These are phyloP conservation scores for Cardamine resedifolia DNA, from an alignment of 345 rosid genomes.

Conservation along the genomic window DNA sequence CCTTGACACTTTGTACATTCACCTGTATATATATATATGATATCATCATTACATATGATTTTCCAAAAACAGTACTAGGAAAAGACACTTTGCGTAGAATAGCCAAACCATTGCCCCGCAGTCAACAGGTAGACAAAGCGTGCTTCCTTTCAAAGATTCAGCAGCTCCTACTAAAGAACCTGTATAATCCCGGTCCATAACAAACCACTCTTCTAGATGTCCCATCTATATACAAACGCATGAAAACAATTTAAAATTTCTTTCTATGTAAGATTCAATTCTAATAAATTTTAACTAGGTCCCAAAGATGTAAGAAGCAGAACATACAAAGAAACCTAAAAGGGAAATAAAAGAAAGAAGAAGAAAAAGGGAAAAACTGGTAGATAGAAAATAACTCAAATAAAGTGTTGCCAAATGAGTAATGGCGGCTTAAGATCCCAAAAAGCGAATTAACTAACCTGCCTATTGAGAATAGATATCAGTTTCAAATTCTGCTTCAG, in stretches of 20 bases:
- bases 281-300: not conserved
- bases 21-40: conserved; percentile 64
- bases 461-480: conserved; percentile 58
- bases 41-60: not conserved
- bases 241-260: not conserved
- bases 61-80: not conserved
- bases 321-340: not conserved
- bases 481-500: conserved; percentile 71
- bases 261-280: not conserved
- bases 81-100: not conserved
- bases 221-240: conserved; percentile 58
- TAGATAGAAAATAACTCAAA: not conserved
- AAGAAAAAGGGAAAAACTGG: not conserved
- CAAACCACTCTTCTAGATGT: conserved; percentile 63
- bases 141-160: conserved; percentile 79
- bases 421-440: not conserved
- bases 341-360: not conserved
- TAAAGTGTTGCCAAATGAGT: not conserved
- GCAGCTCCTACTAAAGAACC: conserved; percentile 70
- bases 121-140: conserved; percentile 83
- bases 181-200: conserved; percentile 57
- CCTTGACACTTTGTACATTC: conserved; percentile 66
- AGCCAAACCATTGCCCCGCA: conserved; percentile 66
- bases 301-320: not conserved
- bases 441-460: conserved; percentile 46